Evolutionary conservation across 2,329 filamentous ascomycete species (phyloP).

Genomic region (Aureobasidium sp.): DNA sequence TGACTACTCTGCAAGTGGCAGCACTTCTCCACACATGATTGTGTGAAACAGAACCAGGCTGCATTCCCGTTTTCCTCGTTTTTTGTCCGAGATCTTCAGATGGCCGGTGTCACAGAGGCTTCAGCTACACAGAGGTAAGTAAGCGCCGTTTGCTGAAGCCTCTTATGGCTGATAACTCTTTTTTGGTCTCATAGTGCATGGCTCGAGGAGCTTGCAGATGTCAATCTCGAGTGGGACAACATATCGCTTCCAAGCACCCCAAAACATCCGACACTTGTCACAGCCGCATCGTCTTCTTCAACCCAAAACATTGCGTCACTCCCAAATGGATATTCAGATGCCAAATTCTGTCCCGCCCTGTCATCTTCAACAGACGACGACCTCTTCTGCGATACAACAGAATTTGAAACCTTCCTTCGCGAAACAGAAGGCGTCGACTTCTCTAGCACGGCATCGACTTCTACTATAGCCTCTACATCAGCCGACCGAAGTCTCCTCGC

Average conservation of each 20-base stretch:
- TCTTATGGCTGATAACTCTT: neutral
- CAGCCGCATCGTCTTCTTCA: neutral
- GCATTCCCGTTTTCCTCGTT: neutral
- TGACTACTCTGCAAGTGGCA: neutral
- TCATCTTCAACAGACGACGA: slow-evolving; percentile 8
- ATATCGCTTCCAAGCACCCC: slow-evolving; percentile 5
- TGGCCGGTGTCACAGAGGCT: neutral
- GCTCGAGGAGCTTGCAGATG: slow-evolving; percentile 10
- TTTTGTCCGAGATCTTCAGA: neutral
- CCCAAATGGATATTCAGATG: neutral
- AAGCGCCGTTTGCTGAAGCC: neutral
- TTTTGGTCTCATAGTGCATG: neutral
- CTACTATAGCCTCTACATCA: neutral
- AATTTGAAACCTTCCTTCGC: neutral
- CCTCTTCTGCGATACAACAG: neutral
- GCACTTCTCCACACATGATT: neutral
- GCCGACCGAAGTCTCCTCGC: neutral
- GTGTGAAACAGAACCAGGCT: neutral
- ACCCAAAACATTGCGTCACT: neutral
- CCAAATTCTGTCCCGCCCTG: neutral
- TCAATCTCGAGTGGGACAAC: neutral
- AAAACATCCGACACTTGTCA: neutral
- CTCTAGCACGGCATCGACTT: neutral
- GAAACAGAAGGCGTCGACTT: neutral
- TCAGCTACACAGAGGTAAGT: slow-evolving; percentile 1